phyloP scores from a whole-genome alignment of 768 basidiomycete genomes.

The Psilocybe azurescens region DNA sequence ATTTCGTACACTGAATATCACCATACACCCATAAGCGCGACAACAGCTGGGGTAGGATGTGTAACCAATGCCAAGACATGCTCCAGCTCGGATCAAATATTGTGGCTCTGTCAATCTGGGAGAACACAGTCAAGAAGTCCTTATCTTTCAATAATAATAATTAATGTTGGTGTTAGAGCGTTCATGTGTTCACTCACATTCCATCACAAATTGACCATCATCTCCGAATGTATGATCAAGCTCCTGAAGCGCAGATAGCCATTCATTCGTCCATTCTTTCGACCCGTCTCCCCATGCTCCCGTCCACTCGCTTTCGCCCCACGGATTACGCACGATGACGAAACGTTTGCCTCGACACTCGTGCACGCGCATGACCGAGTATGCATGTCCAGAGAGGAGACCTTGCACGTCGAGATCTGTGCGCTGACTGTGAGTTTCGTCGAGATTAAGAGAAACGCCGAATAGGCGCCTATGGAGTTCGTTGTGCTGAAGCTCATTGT shows the following conservation, averaged over 20 bases:
- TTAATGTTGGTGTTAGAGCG: not conserved
- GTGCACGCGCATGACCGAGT: slow-evolving; percentile 44
- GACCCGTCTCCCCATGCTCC: slow-evolving; percentile 56
- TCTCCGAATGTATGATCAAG: slow-evolving; percentile 50
- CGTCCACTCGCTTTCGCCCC: slow-evolving; percentile 54
- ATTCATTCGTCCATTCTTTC: slow-evolving; percentile 55
- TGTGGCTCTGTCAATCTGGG: no score
- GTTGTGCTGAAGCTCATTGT: slow-evolving; percentile 48
- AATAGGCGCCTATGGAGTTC: slow-evolving; percentile 48
- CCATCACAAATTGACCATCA: slow-evolving; percentile 56
- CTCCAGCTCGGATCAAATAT: no score
- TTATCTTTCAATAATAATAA: slow-evolving; percentile 22
- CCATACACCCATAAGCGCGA: slow-evolving; percentile 49
- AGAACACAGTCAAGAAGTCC: slow-evolving; percentile 39
- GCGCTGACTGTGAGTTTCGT: slow-evolving; percentile 22
- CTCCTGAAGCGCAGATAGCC: slow-evolving; percentile 43
- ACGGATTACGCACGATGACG: slow-evolving; percentile 51
- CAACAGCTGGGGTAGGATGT: slow-evolving; percentile 35
- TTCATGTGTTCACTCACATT: slow-evolving; percentile 34
- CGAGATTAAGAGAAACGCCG: slow-evolving; percentile 40
- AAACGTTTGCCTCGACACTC: slow-evolving; percentile 53
- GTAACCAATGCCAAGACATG: slow-evolving; percentile 41
- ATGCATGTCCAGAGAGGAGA: slow-evolving; percentile 42
- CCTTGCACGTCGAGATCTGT: slow-evolving; percentile 29
- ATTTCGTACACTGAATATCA: slow-evolving; percentile 46